Conservation (phyloP, 768 basidiomycete genomes). For the Tulasnella sp. region DNA sequence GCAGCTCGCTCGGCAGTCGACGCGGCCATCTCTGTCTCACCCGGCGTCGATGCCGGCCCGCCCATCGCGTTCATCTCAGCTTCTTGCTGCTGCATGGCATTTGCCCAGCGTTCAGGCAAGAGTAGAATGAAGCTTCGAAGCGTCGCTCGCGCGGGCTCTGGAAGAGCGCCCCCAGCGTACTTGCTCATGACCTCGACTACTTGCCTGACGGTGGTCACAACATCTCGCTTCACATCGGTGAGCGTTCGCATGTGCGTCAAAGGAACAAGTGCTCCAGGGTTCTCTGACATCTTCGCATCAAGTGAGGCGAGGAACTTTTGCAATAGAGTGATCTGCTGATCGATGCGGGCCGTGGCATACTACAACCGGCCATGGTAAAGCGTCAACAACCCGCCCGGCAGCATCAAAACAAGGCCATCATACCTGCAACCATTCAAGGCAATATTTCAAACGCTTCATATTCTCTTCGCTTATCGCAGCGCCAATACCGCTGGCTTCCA, state of each 20-base stretch:
- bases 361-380: too few species aligned
- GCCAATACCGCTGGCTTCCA: conserved; percentile 81
- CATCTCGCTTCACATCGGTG: conserved; percentile 63
- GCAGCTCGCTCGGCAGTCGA: conserved; percentile 56
- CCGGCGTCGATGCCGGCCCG: conserved; percentile 1
- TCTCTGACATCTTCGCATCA: conserved; percentile 23
- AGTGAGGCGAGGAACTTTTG: conserved; percentile 53
- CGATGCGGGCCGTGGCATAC: conserved; percentile 84
- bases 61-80: neutral
- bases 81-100: conserved; percentile 23
- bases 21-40: neutral
- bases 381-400: neutral
- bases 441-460: conserved; percentile 78
- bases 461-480: conserved; percentile 88
- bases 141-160: conserved; percentile 67
- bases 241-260: conserved; percentile 55
- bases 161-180: conserved; percentile 79
- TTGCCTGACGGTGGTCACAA: conserved; percentile 82
- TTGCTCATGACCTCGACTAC: conserved; percentile 73
- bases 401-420: conserved; percentile 24
- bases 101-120: conserved; percentile 76
- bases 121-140: conserved; percentile 71
- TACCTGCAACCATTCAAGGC: conserved; percentile 81
- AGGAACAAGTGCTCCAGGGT: conserved; percentile 29
- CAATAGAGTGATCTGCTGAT: conserved; percentile 75